A percentile compares a stretch with the other conserved stretches of the same genome.
Conservation (phyloP, 2,329 filamentous ascomycete genomes). For the Aspergillus alliaceus region DNA sequence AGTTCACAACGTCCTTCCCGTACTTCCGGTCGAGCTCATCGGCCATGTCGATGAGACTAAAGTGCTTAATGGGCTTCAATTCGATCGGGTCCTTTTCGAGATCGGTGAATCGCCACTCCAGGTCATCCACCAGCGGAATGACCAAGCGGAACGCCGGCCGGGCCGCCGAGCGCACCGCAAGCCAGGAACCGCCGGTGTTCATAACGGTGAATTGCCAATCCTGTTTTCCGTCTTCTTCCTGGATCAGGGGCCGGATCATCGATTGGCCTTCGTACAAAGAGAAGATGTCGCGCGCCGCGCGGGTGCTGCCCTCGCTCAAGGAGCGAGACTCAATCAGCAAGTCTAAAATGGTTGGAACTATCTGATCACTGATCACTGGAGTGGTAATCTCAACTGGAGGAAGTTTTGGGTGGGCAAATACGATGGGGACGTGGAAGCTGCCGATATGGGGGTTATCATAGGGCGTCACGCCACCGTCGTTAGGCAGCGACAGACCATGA, state of each 20-base stretch:
- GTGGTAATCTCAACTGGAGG: constrained; percentile 29
- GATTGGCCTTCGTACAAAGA: constrained; percentile 36
- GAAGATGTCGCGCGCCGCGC: constrained; percentile 25
- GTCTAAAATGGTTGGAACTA: constrained; percentile 33
- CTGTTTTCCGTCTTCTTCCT: constrained; percentile 19
- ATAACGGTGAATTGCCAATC: constrained; percentile 38
- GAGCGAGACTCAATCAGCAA: constrained; percentile 32
- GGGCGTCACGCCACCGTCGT: constrained; percentile 34
- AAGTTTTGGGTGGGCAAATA: constrained; percentile 33
- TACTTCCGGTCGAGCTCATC: constrained; percentile 18
- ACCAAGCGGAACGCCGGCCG: constrained; percentile 29
- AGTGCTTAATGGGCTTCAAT: constrained; percentile 21
- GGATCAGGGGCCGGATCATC: constrained; percentile 28
- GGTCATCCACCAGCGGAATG: constrained; percentile 30
- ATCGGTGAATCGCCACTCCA: constrained; percentile 36
- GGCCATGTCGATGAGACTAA: constrained; percentile 24
- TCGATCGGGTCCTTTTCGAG: constrained; percentile 27
- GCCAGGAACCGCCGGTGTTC: constrained; percentile 35
- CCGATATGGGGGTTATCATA: constrained; percentile 35
- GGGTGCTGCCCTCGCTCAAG: constrained; percentile 21
- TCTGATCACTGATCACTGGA: constrained; percentile 31
- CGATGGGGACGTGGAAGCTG: constrained; percentile 35
- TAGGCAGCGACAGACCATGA: constrained; percentile 37
- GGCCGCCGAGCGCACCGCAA: constrained; percentile 31
- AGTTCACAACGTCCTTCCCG: constrained; percentile 17